A percentile compares a stretch with the other conserved stretches of the same genome.
phyloP scores from a whole-genome alignment of 225 moss, liverwort and hornwort species.

The Pleurozium schreberi region DNA sequence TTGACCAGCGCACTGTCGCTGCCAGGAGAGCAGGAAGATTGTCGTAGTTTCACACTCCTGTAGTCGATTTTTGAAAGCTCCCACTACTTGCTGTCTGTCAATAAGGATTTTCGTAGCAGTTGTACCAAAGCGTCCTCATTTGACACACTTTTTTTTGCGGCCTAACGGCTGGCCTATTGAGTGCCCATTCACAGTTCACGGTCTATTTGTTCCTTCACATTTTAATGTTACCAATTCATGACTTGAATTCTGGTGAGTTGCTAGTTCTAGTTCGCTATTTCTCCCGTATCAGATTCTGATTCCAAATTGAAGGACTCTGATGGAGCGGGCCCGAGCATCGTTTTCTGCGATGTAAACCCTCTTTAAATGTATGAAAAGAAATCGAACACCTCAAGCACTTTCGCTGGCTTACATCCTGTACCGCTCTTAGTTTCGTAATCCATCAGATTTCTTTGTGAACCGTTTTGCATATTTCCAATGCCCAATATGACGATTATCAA shows the following conservation, averaged over 20 bases:
- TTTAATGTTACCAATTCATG: background rate
- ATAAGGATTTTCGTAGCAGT: background rate
- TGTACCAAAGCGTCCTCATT: background rate
- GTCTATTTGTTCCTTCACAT: background rate
- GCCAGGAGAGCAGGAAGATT: conserved; percentile 36
- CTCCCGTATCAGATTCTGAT: background rate
- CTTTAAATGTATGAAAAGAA: background rate
- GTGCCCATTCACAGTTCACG: background rate
- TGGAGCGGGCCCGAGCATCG: background rate
- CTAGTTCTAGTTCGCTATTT: background rate
- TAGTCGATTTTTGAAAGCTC: background rate
- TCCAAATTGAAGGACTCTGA: background rate
- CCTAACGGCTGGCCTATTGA: background rate
- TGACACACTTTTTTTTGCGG: background rate
- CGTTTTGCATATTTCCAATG: background rate
- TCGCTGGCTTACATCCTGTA: background rate
- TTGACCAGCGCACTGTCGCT: conserved; percentile 30
- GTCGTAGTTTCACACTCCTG: background rate
- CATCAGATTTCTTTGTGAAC: background rate
- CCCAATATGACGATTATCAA: background rate
- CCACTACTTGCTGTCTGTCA: background rate
- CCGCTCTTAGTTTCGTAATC: background rate
- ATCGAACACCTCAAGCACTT: background rate
- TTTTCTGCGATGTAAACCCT: background rate
- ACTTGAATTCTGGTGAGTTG: background rate